phyloP scores from a whole-genome alignment of 2,329 filamentous ascomycete species.

The Phyllosticta ampelicida region DNA sequence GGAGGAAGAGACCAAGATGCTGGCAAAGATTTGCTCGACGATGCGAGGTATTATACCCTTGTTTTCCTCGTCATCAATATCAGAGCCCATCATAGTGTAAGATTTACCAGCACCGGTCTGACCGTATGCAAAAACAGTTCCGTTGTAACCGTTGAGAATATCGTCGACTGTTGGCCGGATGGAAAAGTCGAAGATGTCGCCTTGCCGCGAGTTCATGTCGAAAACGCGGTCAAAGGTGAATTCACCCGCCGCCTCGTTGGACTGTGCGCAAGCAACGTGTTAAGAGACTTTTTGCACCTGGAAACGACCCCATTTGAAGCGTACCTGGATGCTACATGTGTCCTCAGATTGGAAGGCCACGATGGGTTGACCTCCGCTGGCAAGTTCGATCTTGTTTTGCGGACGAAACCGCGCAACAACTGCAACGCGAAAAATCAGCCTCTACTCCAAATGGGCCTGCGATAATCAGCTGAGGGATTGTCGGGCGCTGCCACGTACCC shows the following conservation, averaged over 20 bases:
- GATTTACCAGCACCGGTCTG: conserved; percentile 98
- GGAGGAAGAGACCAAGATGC: conserved; percentile 80
- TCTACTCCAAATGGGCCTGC: background rate
- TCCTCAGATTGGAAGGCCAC: conserved; percentile 82
- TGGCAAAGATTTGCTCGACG: conserved; percentile 93
- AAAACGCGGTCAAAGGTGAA: conserved; percentile 97
- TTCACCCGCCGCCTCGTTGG: conserved; percentile 66
- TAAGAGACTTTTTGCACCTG: background rate
- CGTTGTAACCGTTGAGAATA: conserved; percentile 98
- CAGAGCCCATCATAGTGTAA: conserved; percentile 96
- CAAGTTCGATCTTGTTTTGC: conserved; percentile 89
- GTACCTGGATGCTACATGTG: conserved; percentile 75
- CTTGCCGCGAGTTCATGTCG: conserved; percentile 81
- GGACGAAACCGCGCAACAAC: conserved; percentile 97
- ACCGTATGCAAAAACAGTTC: conserved; percentile 95
- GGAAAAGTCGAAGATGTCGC: conserved; percentile 96
- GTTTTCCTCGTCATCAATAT: conserved; percentile 79
- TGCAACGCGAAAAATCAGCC: conserved; percentile 32
- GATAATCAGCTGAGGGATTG: background rate
- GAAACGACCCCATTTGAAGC: conserved; percentile 16
- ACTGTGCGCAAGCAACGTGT: conserved; percentile 40
- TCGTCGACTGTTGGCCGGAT: conserved; percentile 94
- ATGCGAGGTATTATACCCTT: conserved; percentile 96
- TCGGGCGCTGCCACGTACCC: conserved; percentile 23
- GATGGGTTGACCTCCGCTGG: conserved; percentile 82